phyloP scores from a whole-genome alignment of 23 red algal species.

The Gracilaria vermiculophylla region DNA sequence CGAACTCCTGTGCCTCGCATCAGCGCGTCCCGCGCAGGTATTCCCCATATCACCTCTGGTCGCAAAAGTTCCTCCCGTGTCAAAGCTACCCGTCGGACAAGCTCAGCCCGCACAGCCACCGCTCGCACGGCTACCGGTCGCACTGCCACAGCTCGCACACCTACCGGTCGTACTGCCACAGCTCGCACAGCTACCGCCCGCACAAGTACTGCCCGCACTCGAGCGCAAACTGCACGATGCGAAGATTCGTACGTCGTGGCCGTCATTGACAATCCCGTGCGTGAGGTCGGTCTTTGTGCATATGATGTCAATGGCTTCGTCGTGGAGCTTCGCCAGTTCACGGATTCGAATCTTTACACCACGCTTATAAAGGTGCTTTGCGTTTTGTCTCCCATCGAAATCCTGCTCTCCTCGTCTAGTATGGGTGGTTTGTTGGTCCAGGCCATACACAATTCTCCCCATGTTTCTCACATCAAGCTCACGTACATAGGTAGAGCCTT shows the following conservation, averaged over 20 bases:
- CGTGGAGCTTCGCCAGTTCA: conserved; percentile 81
- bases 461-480: conserved; percentile 49
- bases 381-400: conserved; percentile 72
- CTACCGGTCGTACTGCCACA: conserved; percentile 28
- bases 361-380: conserved; percentile 58
- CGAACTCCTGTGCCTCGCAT: conserved; percentile 9
- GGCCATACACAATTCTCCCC: conserved; percentile 49
- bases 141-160: conserved; percentile 29
- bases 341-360: conserved; percentile 76
- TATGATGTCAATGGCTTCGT: conserved; percentile 79
- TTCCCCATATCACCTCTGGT: conserved; percentile 12
- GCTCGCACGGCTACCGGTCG: conserved; percentile 22
- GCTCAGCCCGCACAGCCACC: not conserved
- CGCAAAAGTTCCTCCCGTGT: not conserved
- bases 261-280: conserved; percentile 77
- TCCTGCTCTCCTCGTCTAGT: conserved; percentile 56
- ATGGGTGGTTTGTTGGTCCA: conserved; percentile 47
- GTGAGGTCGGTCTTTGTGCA: conserved; percentile 78
- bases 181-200: conserved; percentile 44
- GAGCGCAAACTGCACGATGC: conserved; percentile 23
- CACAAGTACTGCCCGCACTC: conserved; percentile 32
- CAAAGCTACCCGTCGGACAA: not conserved
- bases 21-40: conserved; percentile 13
- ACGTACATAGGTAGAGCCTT: conserved; percentile 60
- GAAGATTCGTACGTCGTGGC: conserved; percentile 74